Conservation (phyloP, 129 eudicot genomes). For the Heracleum sosnowskyi region DNA sequence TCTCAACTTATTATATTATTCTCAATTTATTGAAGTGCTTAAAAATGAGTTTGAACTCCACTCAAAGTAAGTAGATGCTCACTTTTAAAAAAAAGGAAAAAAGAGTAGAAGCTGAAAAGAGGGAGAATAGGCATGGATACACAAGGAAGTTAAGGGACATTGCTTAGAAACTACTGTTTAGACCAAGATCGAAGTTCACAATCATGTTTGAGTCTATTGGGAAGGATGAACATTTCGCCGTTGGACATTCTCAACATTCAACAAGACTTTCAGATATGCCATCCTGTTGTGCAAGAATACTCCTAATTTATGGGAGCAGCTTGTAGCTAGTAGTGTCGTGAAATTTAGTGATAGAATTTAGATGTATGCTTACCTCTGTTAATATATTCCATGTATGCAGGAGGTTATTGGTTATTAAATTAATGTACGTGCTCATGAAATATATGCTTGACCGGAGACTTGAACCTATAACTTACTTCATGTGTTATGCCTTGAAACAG, state of each 20-base stretch:
- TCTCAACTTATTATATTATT: background rate
- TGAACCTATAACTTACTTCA: constrained; percentile 10
- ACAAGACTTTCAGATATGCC: background rate
- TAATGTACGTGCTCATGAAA: background rate
- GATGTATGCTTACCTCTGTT: background rate
- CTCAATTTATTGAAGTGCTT: background rate
- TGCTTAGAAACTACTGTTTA: background rate
- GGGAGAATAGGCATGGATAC: background rate
- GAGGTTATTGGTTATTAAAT: background rate
- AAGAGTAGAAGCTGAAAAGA: background rate
- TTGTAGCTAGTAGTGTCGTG: background rate
- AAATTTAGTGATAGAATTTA: background rate
- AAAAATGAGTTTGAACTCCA: background rate
- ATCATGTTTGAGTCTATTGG: background rate
- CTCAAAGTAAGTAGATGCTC: background rate
- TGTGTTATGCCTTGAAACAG: constrained; percentile 31
- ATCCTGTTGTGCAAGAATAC: background rate
- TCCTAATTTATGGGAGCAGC: background rate
- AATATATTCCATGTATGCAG: background rate
- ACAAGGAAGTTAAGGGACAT: background rate
- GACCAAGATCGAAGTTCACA: background rate
- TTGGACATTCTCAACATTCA: background rate
- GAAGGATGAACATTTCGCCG: background rate
- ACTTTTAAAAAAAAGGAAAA: background rate
- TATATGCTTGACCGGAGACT: background rate